Conservation (phyloP, 345 rosid genomes). For the Lepidium africanum region DNA sequence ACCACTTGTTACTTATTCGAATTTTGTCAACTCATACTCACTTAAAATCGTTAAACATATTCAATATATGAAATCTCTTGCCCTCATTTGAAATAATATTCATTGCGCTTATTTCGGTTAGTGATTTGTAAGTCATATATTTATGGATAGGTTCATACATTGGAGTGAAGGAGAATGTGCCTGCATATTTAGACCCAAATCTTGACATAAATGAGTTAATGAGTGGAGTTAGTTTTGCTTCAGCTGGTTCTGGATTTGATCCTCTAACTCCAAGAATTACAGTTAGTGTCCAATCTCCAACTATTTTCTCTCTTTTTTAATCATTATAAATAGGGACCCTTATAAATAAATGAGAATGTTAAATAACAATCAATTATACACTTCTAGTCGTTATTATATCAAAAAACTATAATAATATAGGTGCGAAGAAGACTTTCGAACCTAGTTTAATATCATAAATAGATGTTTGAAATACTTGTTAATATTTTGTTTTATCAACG, state of each 20-base stretch:
- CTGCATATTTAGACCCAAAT: conserved; percentile 66
- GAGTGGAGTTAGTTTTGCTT: conserved; percentile 87
- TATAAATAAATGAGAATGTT: background rate
- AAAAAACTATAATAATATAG: background rate
- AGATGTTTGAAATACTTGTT: background rate
- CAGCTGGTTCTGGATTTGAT: conserved; percentile 81
- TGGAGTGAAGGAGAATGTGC: conserved; percentile 62
- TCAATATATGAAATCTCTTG: too few relatives aligned
- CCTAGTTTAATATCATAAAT: background rate
- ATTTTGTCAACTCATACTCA: too few relatives aligned
- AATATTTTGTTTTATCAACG: background rate
- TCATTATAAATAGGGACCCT: too few relatives aligned
- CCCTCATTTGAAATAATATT: too few relatives aligned
- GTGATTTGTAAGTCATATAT: too few relatives aligned
- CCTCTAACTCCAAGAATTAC: conserved; percentile 57
- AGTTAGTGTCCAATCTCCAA: conserved; percentile 27
- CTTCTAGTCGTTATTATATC: background rate
- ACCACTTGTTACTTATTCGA: too few relatives aligned
- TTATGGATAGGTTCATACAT: conserved; percentile 51
- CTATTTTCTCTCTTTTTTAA: background rate
- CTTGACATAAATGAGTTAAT: conserved; percentile 52
- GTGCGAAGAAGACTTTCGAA: background rate
- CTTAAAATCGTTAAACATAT: too few relatives aligned
- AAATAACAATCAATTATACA: background rate
- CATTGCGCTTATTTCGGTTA: too few relatives aligned